These are phyloP conservation scores for Wickerhamomyces alni DNA, from an alignment of 805 yeast genomes.

Conservation along the genomic window DNA sequence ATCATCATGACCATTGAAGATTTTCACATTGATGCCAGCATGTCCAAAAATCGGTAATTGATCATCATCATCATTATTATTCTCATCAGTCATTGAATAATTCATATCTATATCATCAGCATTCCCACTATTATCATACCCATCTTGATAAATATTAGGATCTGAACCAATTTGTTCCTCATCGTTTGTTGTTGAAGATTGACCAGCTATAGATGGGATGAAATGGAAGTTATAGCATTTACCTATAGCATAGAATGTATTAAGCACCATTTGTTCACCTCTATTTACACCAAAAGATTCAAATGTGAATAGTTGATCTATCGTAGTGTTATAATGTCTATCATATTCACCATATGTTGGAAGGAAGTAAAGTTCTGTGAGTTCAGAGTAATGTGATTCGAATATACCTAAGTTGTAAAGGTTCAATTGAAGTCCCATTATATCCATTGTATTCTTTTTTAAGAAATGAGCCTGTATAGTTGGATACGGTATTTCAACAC, in stretches of 20 bases:
- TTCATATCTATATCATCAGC: slow-evolving; percentile 18
- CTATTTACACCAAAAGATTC: slow-evolving; percentile 33
- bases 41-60: slow-evolving; percentile 2
- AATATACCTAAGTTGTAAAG: slow-evolving; percentile 8
- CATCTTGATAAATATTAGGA: slow-evolving; percentile 1
- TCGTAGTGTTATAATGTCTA: slow-evolving; percentile 27
- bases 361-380: slow-evolving; percentile 28
- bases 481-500: slow-evolving; percentile 31
- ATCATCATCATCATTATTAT: slow-evolving; percentile 1
- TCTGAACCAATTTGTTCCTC: slow-evolving; percentile 3
- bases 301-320: slow-evolving; percentile 31
- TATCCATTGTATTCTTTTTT: slow-evolving; percentile 4
- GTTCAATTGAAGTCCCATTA: slow-evolving; percentile 11
- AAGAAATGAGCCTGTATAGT: slow-evolving; percentile 17
- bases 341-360: slow-evolving; percentile 32
- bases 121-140: slow-evolving; percentile 14
- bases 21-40: slow-evolving; percentile 12
- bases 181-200: no score
- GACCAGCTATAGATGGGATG: neutral
- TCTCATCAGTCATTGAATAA: neutral
- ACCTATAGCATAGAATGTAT: slow-evolving; percentile 31
- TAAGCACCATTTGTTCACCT: slow-evolving; percentile 32
- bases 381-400: slow-evolving; percentile 1
- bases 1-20: slow-evolving; percentile 5
- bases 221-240: slow-evolving; percentile 22